Evolutionary conservation across 495 filamentous ascomycete species (phyloP).

Genomic region (Letharia columbiana): DNA sequence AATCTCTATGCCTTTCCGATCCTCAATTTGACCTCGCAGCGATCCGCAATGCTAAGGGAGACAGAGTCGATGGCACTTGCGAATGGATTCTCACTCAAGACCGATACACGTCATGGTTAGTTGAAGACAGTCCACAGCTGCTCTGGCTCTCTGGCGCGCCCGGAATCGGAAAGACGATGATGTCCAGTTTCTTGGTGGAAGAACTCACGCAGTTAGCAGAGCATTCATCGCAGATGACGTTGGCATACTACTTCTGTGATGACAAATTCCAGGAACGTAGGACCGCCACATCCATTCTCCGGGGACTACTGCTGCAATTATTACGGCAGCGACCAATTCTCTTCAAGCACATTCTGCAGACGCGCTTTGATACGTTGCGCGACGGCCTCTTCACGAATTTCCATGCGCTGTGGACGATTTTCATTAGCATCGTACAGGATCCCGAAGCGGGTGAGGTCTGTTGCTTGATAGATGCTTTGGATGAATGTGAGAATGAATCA

Average conservation of each 20-base stretch:
- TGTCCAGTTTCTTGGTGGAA: conserved; percentile 39
- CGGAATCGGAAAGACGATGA: conserved; percentile 45
- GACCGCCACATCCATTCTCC: conserved; percentile 34
- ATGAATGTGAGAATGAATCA: conserved; percentile 40
- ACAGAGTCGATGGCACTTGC: conserved; percentile 36
- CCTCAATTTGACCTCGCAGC: conserved; percentile 7
- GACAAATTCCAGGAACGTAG: conserved; percentile 37
- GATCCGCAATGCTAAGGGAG: conserved; percentile 21
- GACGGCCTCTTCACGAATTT: conserved; percentile 31
- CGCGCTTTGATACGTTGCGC: conserved; percentile 27
- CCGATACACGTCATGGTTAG: conserved; percentile 35
- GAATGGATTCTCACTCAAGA: conserved; percentile 39
- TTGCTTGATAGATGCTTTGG: conserved; percentile 40
- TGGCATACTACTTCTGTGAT: conserved; percentile 40
- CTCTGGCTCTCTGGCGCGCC: conserved; percentile 42
- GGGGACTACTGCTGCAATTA: conserved; percentile 34
- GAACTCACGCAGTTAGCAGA: conserved; percentile 28
- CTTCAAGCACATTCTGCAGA: conserved; percentile 22
- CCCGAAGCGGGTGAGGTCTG: conserved; percentile 24
- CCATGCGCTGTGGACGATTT: conserved; percentile 32
- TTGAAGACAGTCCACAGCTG: conserved; percentile 23
- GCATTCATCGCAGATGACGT: conserved; percentile 18
- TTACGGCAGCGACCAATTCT: conserved; percentile 25
- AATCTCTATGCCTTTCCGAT: conserved; percentile 3
- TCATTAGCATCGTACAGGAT: conserved; percentile 30